phyloP scores from a whole-genome alignment of 768 basidiomycete genomes.

The Amanita exitialis region DNA sequence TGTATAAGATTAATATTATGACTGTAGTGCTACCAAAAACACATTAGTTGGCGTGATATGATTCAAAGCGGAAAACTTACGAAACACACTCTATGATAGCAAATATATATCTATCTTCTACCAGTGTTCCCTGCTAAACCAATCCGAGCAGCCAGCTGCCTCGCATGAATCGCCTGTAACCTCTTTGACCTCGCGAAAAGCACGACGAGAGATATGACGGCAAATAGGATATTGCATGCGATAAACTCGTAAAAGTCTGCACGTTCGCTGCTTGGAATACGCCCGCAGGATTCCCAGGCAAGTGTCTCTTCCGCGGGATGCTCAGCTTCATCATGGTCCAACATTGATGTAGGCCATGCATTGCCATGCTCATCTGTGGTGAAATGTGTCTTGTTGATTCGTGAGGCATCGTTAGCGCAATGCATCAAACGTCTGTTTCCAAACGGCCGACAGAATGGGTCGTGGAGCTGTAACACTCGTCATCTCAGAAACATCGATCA shows the following conservation, averaged over 20 bases:
- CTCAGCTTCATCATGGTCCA: conserved; percentile 1
- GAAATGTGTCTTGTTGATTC: conserved; percentile 9
- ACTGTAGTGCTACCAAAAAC: too few relatives aligned
- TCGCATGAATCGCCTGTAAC: conserved; percentile 64
- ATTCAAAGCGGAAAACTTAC: too few relatives aligned
- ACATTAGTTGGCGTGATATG: too few relatives aligned
- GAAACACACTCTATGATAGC: not conserved
- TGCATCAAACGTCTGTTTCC: conserved; percentile 88
- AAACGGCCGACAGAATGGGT: conserved; percentile 94
- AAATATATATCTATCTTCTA: conserved; percentile 10
- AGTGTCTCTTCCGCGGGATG: conserved; percentile 46
- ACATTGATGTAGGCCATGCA: conserved; percentile 4
- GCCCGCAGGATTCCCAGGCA: conserved; percentile 92
- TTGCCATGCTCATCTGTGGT: conserved; percentile 8
- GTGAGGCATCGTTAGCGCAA: conserved; percentile 39
- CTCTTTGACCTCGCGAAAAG: conserved; percentile 61
- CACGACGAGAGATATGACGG: conserved; percentile 50
- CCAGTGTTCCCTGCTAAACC: conserved; percentile 49
- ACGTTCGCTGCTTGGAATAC: conserved; percentile 68
- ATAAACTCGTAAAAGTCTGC: conserved; percentile 90
- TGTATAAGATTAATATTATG: too few relatives aligned
- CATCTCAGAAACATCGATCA: not conserved
- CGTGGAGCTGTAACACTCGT: conserved; percentile 42
- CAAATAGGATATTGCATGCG: conserved; percentile 72
- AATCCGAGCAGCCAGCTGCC: conserved; percentile 80